Evolutionary conservation across 2,329 filamentous ascomycete species (phyloP), one percentile per base, ranked within the genome.

Genomic region (Eurotiales sp.): DNA sequence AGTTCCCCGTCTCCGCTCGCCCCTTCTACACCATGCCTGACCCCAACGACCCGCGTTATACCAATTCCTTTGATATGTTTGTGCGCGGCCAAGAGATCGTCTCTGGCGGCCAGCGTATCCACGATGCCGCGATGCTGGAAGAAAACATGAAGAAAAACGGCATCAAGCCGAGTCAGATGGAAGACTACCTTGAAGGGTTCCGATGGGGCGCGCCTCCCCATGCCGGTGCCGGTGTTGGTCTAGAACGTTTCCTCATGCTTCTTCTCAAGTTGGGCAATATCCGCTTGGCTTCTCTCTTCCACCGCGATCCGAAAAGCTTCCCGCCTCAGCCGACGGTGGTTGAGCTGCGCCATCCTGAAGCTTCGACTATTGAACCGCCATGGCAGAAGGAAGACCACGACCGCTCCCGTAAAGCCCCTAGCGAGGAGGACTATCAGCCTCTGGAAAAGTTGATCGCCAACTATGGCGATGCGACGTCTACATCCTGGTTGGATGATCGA

Each of bases 61-160:
- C 91, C 46, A 95, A 95, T 66, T 95, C 91, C 0, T 96, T 96
- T 61, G 91, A 96, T 66, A 95, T 96, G 52, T 96, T 96, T 72
- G 80, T 96, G 39, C 86, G 91, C 25, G 91, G 91, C 0, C 91
- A 96, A 64, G 91, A 96, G 68, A 93, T 96, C 52, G 84, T 92
- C 41, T 92, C 89, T 1, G 91, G 91, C 60, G 91, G 91, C 7
- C 91, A 96, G 70, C 90, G 91, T 81, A 95, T 96, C 56, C 88
- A 96, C 66, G 85, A 93, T 55, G 80, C 87, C 0, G 72, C 78
- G 4, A 80, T 88, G 64, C 77, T 96, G n/a, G 80, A 85, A 40
- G 79, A 86, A 60, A 88, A 86, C 64, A 90, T 96, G 87, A 78
- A 79, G 54, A 80, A 81, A 43, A 79, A 82, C 43, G 89, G 89